Base-by-base conservation (phyloP, 2,329 filamentous ascomycete genomes). In the Phyllosticta capitalensis region DNA sequence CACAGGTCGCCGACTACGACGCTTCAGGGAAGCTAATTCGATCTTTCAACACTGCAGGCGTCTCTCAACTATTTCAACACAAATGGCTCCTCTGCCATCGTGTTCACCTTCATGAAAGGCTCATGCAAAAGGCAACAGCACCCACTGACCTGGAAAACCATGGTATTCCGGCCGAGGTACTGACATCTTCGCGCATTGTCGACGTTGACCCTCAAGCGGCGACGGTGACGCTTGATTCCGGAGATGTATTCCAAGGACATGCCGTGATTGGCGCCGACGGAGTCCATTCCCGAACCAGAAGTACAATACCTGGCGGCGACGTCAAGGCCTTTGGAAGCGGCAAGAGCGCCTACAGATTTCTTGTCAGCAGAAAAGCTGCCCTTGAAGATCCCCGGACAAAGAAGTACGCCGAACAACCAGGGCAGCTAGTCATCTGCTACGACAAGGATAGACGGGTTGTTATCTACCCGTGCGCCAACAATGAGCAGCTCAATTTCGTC, bases 281-380 rank as follows among this genome's bases (percentile, higher is more conserved):
- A 0, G 79, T 83, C 2, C 74, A 77, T 55, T 72, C 71, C 0
- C 59, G 66, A 5, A 64, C 67, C 1, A 62, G 65, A 65, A 64
- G 68, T 56, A 60, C 66, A 62, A 58, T 74, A 60, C 66, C 53
- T 10, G 73, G 63, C 50, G 64, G 61, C 33, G 65, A 69, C 4
- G 63, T 75, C 19, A 70, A 72, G 33, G 71, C 76, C 0, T 76
- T 75, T 50, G 71, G 74, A 1, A 78, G 76, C 2, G 82, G 81
- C 2, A 82, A 83, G 65, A 81, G 77, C 51, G 81, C 81, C 0
- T 85, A 83, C 66, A 75, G 82, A 7, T 85, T 83, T 67, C 66
- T 83, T 5, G 74, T 85, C 0, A 71, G 76, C 0, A 74, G 75
- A 0, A 76, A 81, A 14, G 72, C 71, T 3, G 72, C 74, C 0